A percentile compares a stretch with the other conserved stretches of the same genome.
phyloP scores from a whole-genome alignment of 192 early-diverging fungal genomes.

The Piromyces sp. region DNA sequence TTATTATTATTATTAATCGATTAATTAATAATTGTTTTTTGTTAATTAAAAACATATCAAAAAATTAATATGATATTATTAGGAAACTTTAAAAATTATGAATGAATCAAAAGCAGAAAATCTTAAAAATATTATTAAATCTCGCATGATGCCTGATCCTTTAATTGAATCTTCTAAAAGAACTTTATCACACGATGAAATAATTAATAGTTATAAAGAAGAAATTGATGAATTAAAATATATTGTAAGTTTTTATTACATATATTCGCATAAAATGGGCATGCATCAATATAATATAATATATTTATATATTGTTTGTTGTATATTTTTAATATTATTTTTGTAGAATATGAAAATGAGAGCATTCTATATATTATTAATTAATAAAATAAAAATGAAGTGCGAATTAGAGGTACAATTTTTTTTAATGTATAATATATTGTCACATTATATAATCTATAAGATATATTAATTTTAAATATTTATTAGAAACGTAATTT shows the following conservation, averaged over 20 bases:
- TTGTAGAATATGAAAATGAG: not conserved
- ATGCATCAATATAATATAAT: too few relatives aligned
- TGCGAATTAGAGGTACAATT: not conserved
- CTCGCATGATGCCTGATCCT: not conserved
- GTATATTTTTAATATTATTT: too few relatives aligned
- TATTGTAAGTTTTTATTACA: not conserved
- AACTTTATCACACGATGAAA: not conserved
- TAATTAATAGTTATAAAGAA: not conserved
- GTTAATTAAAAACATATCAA: too few relatives aligned
- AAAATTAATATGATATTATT: too few relatives aligned
- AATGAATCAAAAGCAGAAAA: not conserved
- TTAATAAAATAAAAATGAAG: not conserved
- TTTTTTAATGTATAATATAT: too few relatives aligned
- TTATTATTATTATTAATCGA: too few relatives aligned
- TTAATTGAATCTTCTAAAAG: not conserved
- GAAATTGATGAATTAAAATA: not conserved
- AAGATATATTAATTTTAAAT: too few relatives aligned
- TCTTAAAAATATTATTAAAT: not conserved
- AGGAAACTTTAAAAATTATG: not conserved
- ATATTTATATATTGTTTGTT: too few relatives aligned
- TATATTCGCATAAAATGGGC: not conserved
- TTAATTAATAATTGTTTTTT: too few relatives aligned
- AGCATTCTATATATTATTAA: not conserved
- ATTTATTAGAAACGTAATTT: not conserved
- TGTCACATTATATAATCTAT: too few relatives aligned